Percentiles rank a stretch among this genome's conserved stretches.
Evolutionary conservation across 768 basidiomycete genomes (phyloP).

Genomic region (Pleurotus platypus): DNA sequence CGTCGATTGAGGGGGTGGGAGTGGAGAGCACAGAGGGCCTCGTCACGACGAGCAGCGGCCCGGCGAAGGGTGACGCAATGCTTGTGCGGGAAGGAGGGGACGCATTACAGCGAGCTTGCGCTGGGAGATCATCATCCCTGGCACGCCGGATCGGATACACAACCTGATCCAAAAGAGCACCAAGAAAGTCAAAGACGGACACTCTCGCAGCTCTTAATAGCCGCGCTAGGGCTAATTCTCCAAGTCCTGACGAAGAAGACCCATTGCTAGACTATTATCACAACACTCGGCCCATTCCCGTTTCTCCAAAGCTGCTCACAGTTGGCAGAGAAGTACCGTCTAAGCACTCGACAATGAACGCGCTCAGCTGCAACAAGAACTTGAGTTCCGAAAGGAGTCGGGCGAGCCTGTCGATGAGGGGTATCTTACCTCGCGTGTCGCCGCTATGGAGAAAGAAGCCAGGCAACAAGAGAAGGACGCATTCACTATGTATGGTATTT

Average conservation of each 20-base stretch:
- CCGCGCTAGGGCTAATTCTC: conserved; percentile 55
- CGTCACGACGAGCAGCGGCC: conserved; percentile 5
- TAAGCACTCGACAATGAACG: conserved; percentile 85
- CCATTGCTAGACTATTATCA: conserved; percentile 47
- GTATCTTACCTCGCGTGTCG: conserved; percentile 73
- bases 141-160: conserved; percentile 92
- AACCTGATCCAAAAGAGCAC: conserved; percentile 79
- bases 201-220: conserved; percentile 76
- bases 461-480: conserved; percentile 89
- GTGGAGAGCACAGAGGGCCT: conserved; percentile 5
- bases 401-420: conserved; percentile 56
- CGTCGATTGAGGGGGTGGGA: conserved; percentile 16
- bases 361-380: conserved; percentile 75
- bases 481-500: conserved; percentile 84
- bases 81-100: conserved; percentile 63
- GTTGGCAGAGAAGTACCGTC: conserved; percentile 84
- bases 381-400: conserved; percentile 54
- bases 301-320: conserved; percentile 62
- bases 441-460: conserved; percentile 89
- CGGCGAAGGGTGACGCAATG: conserved; percentile 57
- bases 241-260: conserved; percentile 48
- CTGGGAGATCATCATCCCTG: conserved; percentile 78
- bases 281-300: conserved; percentile 56
- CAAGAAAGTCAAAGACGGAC: conserved; percentile 89
- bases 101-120: conserved; percentile 69